A percentile compares a stretch with the other conserved stretches of the same genome.
These are phyloP conservation scores for Coniella lustricola DNA, from an alignment of 2,329 filamentous ascomycete genomes.

Conservation along the genomic window DNA sequence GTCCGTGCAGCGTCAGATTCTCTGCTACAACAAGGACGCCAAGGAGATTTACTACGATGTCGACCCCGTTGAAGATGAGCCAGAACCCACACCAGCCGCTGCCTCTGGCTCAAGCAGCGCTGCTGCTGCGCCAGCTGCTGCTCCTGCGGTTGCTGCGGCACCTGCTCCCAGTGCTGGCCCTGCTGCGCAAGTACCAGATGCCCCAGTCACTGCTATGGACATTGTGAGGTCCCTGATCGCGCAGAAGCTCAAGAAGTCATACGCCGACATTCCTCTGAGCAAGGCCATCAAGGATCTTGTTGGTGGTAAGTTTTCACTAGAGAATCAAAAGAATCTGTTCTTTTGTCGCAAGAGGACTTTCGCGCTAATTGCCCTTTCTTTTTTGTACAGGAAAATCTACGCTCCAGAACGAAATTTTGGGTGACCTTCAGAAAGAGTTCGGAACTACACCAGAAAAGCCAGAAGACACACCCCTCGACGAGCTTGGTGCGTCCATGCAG, in stretches of 20 bases:
- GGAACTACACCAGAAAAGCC: slow-evolving; percentile 97
- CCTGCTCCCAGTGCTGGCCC: slow-evolving; percentile 72
- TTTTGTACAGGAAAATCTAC: slow-evolving; percentile 93
- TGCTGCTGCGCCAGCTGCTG: slow-evolving; percentile 44
- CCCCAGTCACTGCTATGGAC: slow-evolving; percentile 80
- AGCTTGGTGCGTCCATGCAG: slow-evolving; percentile 92
- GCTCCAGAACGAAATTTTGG: slow-evolving; percentile 95
- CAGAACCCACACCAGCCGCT: slow-evolving; percentile 51
- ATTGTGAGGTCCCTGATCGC: slow-evolving; percentile 85
- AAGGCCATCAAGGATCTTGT: slow-evolving; percentile 99
- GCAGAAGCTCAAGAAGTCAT: slow-evolving; percentile 94
- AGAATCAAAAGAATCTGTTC: not conserved
- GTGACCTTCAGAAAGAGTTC: slow-evolving; percentile 96
- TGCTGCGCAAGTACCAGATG: slow-evolving; percentile 78
- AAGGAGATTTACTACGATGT: slow-evolving; percentile 99
- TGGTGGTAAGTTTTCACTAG: slow-evolving; percentile 60
- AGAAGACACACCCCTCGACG: slow-evolving; percentile 93
- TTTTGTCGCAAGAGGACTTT: slow-evolving; percentile 6
- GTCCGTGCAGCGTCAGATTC: slow-evolving; percentile 91
- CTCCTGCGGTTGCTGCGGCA: slow-evolving; percentile 47
- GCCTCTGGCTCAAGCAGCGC: slow-evolving; percentile 43
- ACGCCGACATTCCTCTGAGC: slow-evolving; percentile 80
- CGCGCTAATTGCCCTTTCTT: slow-evolving; percentile 5
- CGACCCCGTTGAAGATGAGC: slow-evolving; percentile 88
- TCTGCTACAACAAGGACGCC: slow-evolving; percentile 98